Conservation (phyloP, 2,329 filamentous ascomycete species). For the Lachnellula suecica region DNA sequence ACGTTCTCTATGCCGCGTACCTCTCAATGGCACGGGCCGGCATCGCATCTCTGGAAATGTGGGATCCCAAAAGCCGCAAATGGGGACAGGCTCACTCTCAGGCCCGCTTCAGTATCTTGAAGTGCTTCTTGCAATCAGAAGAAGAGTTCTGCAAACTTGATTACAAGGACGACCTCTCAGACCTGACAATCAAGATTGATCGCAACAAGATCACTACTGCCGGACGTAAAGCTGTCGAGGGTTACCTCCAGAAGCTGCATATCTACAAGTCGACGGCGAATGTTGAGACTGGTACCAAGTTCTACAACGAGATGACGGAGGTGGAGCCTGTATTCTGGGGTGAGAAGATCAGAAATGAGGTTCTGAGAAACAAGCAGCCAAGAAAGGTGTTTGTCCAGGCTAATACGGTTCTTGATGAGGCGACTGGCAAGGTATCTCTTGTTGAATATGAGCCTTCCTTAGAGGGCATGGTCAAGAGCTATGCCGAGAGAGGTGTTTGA, state of each 20-base stretch:
- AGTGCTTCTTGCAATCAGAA: conserved; percentile 82
- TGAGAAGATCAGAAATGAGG: conserved; percentile 72
- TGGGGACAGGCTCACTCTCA: conserved; percentile 95
- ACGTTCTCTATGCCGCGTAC: conserved; percentile 86
- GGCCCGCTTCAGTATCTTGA: conserved; percentile 84
- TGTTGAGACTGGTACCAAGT: conserved; percentile 69
- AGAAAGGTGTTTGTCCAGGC: conserved; percentile 91
- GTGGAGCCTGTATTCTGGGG: conserved; percentile 85
- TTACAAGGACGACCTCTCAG: conserved; percentile 70
- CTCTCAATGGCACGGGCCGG: conserved; percentile 94
- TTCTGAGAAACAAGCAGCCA: conserved; percentile 77
- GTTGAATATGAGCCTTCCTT: conserved; percentile 84
- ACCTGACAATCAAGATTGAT: conserved; percentile 80
- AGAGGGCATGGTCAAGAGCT: conserved; percentile 83
- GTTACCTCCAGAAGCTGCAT: conserved; percentile 87
- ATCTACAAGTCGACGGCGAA: conserved; percentile 92
- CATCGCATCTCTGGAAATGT: conserved; percentile 84
- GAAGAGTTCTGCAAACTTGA: conserved; percentile 82
- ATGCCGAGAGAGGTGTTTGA: conserved; percentile 55
- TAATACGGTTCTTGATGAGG: conserved; percentile 74
- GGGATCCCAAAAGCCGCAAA: conserved; percentile 86
- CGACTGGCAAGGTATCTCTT: conserved; percentile 68
- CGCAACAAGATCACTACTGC: conserved; percentile 81
- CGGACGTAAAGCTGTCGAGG: conserved; percentile 78
- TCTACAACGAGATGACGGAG: conserved; percentile 81